A percentile compares a stretch with the other conserved stretches of the same genome.
Conservation (phyloP, 495 filamentous ascomycete species). For the Xylaria castorea region DNA sequence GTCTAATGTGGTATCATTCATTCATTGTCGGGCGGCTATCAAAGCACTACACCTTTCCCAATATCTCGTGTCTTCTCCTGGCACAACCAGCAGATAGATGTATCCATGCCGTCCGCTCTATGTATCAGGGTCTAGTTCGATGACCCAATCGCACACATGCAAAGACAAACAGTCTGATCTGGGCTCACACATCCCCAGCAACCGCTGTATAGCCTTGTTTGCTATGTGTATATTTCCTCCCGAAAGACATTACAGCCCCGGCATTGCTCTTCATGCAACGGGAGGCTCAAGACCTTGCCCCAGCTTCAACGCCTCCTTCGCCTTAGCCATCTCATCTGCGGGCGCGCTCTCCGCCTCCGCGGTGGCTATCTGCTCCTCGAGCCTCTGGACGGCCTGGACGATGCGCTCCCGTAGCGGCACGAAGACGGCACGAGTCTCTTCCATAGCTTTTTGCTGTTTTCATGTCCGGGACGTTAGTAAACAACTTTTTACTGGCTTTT, state of each 20-base stretch:
- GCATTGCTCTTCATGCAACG: conserved; percentile 34
- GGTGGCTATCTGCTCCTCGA: conserved; percentile 64
- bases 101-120: neutral
- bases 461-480: conserved; percentile 29
- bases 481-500: neutral
- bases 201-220: neutral
- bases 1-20: conserved; percentile 22
- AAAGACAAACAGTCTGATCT: neutral
- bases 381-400: conserved; percentile 65
- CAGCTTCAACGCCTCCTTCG: conserved; percentile 56
- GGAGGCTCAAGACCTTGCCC: conserved; percentile 47
- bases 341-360: conserved; percentile 64
- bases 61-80: neutral
- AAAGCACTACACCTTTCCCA: neutral
- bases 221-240: neutral
- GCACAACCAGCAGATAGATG: neutral
- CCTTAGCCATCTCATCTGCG: conserved; percentile 67
- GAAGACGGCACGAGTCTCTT: conserved; percentile 85
- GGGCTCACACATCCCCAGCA: neutral
- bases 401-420: conserved; percentile 71
- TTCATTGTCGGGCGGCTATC: neutral
- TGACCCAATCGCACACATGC: neutral
- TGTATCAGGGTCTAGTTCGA: neutral
- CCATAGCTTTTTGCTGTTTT: conserved; percentile 71
- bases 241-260: neutral